phyloP scores from a whole-genome alignment of 352 stramenopile species.

The Plasmopara muralis region DNA sequence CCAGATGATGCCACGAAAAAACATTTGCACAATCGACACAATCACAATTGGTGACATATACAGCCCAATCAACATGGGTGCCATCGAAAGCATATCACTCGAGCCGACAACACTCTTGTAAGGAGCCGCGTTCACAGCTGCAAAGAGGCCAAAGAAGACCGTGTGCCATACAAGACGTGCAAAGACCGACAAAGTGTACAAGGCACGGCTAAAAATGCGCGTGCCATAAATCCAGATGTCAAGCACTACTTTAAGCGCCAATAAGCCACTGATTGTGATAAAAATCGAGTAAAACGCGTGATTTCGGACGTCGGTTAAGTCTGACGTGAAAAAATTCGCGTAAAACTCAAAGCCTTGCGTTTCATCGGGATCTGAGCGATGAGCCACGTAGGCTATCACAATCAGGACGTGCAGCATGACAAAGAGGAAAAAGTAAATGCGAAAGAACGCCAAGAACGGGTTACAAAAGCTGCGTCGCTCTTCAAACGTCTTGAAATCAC shows the following conservation, averaged over 20 bases:
- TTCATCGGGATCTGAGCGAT: conserved; percentile 53
- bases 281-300: conserved; percentile 76
- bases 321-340: conserved; percentile 56
- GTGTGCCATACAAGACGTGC: conserved; percentile 71
- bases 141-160: conserved; percentile 75
- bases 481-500: conserved; percentile 81
- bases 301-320: conserved; percentile 62
- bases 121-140: conserved; percentile 54
- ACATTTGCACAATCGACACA: conserved; percentile 60
- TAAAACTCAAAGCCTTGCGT: conserved; percentile 62
- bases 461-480: conserved; percentile 79
- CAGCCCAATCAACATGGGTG: conserved; percentile 35
- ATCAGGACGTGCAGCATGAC: conserved; percentile 76
- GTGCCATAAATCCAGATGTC: conserved; percentile 80
- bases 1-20: conserved; percentile 51
- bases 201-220: conserved; percentile 49
- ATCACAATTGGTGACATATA: conserved; percentile 64
- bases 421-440: conserved; percentile 84
- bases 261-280: conserved; percentile 50
- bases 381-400: conserved; percentile 73
- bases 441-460: conserved; percentile 76
- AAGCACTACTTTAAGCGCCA: conserved; percentile 66
- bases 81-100: conserved; percentile 57
- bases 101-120: conserved; percentile 54
- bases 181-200: conserved; percentile 65